Evolutionary conservation across 441 rosid genomes (phyloP).

Genomic region (Raphanus hybrid): DNA sequence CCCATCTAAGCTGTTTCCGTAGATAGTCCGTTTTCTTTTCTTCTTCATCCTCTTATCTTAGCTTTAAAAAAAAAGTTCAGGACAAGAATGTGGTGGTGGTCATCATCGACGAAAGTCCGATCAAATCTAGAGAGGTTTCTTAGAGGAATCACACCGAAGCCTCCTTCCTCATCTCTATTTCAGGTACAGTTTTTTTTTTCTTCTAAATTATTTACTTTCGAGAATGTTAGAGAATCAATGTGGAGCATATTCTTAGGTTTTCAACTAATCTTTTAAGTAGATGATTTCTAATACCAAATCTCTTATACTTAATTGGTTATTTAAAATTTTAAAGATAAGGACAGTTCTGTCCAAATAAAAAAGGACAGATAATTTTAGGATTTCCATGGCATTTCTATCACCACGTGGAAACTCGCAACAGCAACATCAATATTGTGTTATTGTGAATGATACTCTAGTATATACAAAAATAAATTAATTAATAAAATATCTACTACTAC

Average conservation of each 20-base stretch:
- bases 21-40: background rate
- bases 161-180: slow-evolving; percentile 47
- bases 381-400: background rate
- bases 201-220: background rate
- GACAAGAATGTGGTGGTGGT: slow-evolving; percentile 34
- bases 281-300: background rate
- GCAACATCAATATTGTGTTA: background rate
- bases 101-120: slow-evolving; percentile 27
- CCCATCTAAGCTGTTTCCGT: background rate
- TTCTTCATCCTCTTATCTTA: background rate
- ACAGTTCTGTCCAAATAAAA: background rate
- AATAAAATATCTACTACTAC: background rate
- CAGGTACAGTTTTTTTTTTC: slow-evolving; percentile 39
- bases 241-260: slow-evolving; percentile 12
- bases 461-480: background rate
- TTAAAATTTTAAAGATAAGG: background rate
- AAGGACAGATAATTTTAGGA: background rate
- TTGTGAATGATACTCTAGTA: background rate
- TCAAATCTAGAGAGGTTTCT: slow-evolving; percentile 56
- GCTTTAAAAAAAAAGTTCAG: background rate
- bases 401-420: slow-evolving; percentile 23
- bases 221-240: background rate
- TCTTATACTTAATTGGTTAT: background rate
- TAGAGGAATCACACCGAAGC: slow-evolving; percentile 49
- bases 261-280: background rate